Percentiles rank a stretch among this genome's conserved stretches.
Evolutionary conservation across 106 monocot genomes (phyloP).

Genomic region (Acanthochlamys bracteata): DNA sequence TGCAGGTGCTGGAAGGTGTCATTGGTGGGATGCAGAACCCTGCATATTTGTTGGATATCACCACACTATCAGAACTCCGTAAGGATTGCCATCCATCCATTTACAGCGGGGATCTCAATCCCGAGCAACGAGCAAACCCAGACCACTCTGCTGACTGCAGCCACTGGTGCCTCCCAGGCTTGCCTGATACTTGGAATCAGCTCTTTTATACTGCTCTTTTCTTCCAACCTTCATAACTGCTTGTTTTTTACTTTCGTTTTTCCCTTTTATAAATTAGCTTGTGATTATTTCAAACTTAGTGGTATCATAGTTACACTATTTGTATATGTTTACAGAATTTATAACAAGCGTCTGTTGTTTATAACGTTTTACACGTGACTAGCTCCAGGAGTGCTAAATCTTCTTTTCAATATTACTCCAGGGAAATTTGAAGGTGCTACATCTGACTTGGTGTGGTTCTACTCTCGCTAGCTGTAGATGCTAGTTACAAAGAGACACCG

Average conservation of each 20-base stretch:
- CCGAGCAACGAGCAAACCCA: constrained; percentile 65
- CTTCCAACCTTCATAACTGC: constrained; percentile 9
- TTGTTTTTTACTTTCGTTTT: not conserved
- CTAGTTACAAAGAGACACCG: not conserved
- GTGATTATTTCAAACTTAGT: too few species aligned
- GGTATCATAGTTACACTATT: too few species aligned
- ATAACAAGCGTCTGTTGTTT: too few species aligned
- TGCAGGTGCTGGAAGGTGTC: constrained; percentile 31
- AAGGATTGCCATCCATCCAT: constrained; percentile 86
- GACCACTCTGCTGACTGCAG: constrained; percentile 75
- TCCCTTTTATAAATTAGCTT: not conserved
- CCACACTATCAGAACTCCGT: constrained; percentile 61
- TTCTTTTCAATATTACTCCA: too few species aligned
- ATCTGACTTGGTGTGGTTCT: too few species aligned
- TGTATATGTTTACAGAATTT: too few species aligned
- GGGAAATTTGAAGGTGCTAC: too few species aligned
- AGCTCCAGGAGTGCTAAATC: too few species aligned
- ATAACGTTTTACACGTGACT: too few species aligned
- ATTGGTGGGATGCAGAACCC: constrained; percentile 46
- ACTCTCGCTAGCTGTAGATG: not conserved
- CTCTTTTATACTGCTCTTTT: constrained; percentile 72
- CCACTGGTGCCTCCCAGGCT: constrained; percentile 95
- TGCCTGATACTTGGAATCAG: constrained; percentile 87
- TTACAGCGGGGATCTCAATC: constrained; percentile 59
- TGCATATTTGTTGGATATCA: constrained; percentile 50